Evolutionary conservation across 2,329 filamentous ascomycete species (phyloP).

Genomic region (Eutypella sp.): DNA sequence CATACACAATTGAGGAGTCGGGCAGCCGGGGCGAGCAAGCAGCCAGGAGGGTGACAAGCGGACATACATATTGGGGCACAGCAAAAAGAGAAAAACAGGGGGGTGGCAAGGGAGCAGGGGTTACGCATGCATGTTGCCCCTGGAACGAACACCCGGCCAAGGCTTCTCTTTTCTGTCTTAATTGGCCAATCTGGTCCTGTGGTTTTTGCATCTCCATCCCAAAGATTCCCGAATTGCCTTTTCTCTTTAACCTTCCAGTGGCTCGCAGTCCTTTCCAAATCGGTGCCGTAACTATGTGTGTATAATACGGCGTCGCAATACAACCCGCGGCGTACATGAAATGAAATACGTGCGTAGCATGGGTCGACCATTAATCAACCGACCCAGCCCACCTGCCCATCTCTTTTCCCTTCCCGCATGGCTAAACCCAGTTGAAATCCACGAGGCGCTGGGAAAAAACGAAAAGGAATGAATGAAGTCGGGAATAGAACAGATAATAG

Average conservation of each 20-base stretch:
- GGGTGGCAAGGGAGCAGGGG: background rate
- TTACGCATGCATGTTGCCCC: background rate
- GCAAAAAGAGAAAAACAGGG: background rate
- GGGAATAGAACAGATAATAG: too few species aligned
- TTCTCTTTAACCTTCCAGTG: background rate
- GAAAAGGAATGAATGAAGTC: too few species aligned
- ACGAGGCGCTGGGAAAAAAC: background rate
- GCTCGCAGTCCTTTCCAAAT: background rate
- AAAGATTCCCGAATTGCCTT: background rate
- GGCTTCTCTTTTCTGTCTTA: background rate
- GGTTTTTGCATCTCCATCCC: background rate
- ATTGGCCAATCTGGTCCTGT: background rate
- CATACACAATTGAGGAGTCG: too few species aligned
- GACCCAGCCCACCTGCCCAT: too few species aligned
- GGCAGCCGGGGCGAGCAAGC: background rate
- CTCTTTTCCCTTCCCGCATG: background rate
- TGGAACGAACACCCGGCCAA: background rate
- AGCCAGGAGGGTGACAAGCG: background rate
- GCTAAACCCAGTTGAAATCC: background rate
- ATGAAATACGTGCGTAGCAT: background rate
- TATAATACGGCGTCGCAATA: too few species aligned
- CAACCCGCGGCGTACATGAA: background rate
- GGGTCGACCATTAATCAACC: too few species aligned
- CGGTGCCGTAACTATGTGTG: background rate
- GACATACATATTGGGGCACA: too few species aligned